Evolutionary conservation across 148 eudicot genomes (phyloP).

Genomic region (Fagopyrum homotropicum): DNA sequence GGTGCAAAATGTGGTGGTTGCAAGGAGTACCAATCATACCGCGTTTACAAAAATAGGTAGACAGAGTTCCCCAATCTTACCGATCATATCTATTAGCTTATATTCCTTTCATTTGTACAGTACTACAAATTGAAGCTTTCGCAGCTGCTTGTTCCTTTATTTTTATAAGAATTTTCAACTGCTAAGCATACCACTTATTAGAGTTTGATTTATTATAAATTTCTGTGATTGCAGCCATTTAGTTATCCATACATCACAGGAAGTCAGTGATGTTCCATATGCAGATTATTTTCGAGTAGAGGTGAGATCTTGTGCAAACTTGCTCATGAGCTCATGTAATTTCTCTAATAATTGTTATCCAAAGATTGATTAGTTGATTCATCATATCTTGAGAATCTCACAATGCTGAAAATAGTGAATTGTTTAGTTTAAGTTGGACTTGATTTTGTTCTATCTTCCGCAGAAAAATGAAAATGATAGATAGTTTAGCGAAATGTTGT

Average conservation of each 20-base stretch:
- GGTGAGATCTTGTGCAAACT: constrained; percentile 32
- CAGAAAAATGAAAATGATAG: neutral
- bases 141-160: no score
- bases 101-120: neutral
- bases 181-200: no score
- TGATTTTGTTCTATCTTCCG: neutral
- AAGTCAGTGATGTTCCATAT: constrained; percentile 83
- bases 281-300: constrained; percentile 93
- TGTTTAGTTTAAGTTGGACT: neutral
- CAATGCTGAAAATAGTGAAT: neutral
- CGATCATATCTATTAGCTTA: neutral
- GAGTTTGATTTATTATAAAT: constrained; percentile 10
- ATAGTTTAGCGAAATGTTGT: neutral
- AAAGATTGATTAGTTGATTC: neutral
- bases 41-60: constrained; percentile 67
- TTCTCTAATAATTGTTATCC: neutral
- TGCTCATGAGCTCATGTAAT: neutral
- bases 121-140: no score
- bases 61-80: neutral
- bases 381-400: neutral
- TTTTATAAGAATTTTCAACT: neutral
- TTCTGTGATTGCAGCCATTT: constrained; percentile 58
- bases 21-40: constrained; percentile 66
- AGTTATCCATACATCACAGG: constrained; percentile 74
- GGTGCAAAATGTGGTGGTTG: constrained; percentile 91